phyloP scores from a whole-genome alignment of 176 grass and related monocot species.

The Eleusine indica region DNA sequence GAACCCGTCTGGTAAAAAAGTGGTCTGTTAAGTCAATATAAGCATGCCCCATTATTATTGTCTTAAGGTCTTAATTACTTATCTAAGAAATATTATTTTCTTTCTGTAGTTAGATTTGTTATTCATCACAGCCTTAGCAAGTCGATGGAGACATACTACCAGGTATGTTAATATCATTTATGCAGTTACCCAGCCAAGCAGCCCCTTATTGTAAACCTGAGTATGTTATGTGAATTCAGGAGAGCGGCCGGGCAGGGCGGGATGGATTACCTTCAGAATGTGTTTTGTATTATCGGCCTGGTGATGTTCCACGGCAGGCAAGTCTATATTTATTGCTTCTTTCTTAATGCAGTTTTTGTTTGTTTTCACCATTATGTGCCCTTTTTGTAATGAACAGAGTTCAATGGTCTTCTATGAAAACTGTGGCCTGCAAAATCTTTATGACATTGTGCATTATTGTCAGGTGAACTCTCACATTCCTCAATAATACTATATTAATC shows the following conservation, averaged over 20 bases:
- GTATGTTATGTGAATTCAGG: constrained; percentile 44
- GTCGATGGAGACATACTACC: constrained; percentile 98
- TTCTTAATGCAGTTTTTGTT: constrained; percentile 26
- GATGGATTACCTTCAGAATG: constrained; percentile 93
- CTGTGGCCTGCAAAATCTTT: constrained; percentile 91
- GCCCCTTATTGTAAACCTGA: constrained; percentile 20
- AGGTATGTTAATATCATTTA: constrained; percentile 50
- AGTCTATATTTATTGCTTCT: constrained; percentile 33
- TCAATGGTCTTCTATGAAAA: constrained; percentile 98
- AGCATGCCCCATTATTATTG: not conserved
- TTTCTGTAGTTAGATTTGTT: constrained; percentile 81
- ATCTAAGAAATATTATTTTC: constrained; percentile 14
- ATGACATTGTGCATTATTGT: constrained; percentile 89
- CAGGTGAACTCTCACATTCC: constrained; percentile 57
- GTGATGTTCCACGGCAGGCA: constrained; percentile 81
- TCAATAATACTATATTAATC: not conserved
- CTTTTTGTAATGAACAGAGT: constrained; percentile 62
- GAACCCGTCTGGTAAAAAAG: not conserved
- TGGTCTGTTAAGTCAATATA: not conserved
- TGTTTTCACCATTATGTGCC: constrained; percentile 36
- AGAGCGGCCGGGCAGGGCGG: constrained; percentile 86
- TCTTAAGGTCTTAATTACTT: constrained; percentile 11
- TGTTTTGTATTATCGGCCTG: constrained; percentile 83
- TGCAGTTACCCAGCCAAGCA: constrained; percentile 3
- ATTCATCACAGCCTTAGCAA: constrained; percentile 99